These are phyloP conservation scores for Cylindrotheca fusiformis DNA, from an alignment of 108 stramenopile species.

Conservation along the genomic window DNA sequence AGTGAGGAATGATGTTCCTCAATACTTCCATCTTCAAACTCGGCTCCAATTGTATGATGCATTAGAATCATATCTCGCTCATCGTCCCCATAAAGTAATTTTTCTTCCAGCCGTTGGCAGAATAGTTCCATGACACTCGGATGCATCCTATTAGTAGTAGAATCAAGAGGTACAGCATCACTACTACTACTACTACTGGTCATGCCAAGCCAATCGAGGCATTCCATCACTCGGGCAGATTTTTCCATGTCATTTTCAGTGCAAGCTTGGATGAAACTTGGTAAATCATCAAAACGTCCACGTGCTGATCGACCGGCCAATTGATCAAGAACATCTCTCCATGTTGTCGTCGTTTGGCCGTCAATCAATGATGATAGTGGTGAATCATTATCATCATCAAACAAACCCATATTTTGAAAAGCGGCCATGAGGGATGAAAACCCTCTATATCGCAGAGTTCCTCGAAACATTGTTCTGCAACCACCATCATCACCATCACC, in stretches of 20 bases:
- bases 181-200: conserved; percentile 18
- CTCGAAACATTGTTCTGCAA: conserved; percentile 79
- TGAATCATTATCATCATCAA: too few relatives aligned
- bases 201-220: conserved; percentile 47
- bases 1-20: conserved; percentile 55
- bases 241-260: conserved; percentile 34
- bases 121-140: conserved; percentile 61
- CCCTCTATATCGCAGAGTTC: conserved; percentile 82
- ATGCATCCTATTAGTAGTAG: too few relatives aligned
- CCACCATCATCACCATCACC: too few relatives aligned
- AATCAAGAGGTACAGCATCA: conserved; percentile 20
- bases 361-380: too few relatives aligned
- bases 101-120: conserved; percentile 48
- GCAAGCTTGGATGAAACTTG: conserved; percentile 43
- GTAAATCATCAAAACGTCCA: too few relatives aligned
- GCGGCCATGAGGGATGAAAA: conserved; percentile 61
- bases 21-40: conserved; percentile 44
- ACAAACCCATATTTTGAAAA: conserved; percentile 54
- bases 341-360: neutral
- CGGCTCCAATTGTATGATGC: conserved; percentile 61
- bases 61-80: conserved; percentile 76
- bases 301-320: too few relatives aligned
- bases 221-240: conserved; percentile 29
- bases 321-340: conserved; percentile 7
- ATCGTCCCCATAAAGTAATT: conserved; percentile 33